Base-by-base conservation (phyloP, 2,329 filamentous ascomycete genomes). In the Fusarium fracticaudum region DNA sequence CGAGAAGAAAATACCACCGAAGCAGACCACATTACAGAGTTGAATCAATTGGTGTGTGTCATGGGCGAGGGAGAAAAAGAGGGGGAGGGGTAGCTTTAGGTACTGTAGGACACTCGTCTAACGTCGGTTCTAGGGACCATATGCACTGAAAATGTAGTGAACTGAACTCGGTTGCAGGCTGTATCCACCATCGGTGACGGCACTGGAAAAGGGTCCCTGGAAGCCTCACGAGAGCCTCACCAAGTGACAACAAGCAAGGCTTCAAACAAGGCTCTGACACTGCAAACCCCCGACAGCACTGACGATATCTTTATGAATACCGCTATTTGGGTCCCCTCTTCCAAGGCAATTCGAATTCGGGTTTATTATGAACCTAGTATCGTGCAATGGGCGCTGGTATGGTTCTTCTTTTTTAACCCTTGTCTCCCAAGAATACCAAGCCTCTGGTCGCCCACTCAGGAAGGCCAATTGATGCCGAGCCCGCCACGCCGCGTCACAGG, bases 401-500 rank as follows among this genome's bases (percentile, higher is more conserved):
- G 20, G 55, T 31, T 41, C 35, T 29, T 54, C 35, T 5, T 55
- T 40, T 43, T 58, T 61, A 35, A 70, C 51, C 72, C 71, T 50
- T 55, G 73, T 69, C 69, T 50, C 69, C 74, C 69, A 77, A 69
- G 67, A 71, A 68, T 71, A 70, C 74, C 74, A 77, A 76, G 74
- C 57, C 64, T 53, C 60, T 53, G 58, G 62, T 40, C n/a, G 63
- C 43, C 72, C 70, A 69, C 61, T 72, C 65, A 71, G 64, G 64
- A 71, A 67, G 43, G 66, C 47, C 62, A 71, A 76, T 69, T 76
- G 72, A 64, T 67, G 58, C 74, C 76, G 68, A 76, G 64, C 64
- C 72, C 76, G 75, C 74, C 72, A 78, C 74, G 76, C 76, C 76
- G 76, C 74, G 76, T 76, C 72, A 78, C 72, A 74, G 63, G 53